Evolutionary conservation across 2,329 filamentous ascomycete species (phyloP).

Genomic region (Clarireedia paspali): DNA sequence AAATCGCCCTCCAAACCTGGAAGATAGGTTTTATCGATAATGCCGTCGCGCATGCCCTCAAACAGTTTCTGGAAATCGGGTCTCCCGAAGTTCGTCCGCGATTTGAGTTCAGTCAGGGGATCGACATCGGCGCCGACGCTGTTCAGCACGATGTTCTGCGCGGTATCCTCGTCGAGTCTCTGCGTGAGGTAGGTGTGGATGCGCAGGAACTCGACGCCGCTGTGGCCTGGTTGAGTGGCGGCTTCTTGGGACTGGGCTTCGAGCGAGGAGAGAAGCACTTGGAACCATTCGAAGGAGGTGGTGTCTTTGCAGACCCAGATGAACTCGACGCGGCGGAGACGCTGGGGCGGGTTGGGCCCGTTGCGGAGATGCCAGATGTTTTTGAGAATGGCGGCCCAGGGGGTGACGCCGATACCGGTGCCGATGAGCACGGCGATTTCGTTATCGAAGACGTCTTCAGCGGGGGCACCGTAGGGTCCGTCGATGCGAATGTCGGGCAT

Average conservation of each 20-base stretch:
- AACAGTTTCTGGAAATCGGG: slow-evolving; percentile 83
- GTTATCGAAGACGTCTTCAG: slow-evolving; percentile 94
- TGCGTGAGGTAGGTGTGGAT: slow-evolving; percentile 98
- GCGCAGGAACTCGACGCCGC: slow-evolving; percentile 77
- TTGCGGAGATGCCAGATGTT: slow-evolving; percentile 97
- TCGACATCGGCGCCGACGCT: slow-evolving; percentile 82
- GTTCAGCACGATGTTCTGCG: slow-evolving; percentile 95
- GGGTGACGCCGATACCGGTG: slow-evolving; percentile 80
- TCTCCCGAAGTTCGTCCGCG: slow-evolving; percentile 88
- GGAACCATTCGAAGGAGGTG: slow-evolving; percentile 97
- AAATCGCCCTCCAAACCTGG: slow-evolving; percentile 68
- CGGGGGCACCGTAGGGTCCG: slow-evolving; percentile 91
- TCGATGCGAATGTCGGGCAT: slow-evolving; percentile 90
- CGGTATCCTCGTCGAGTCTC: slow-evolving; percentile 81
- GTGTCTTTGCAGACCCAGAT: slow-evolving; percentile 99
- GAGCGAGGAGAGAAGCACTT: slow-evolving; percentile 82
- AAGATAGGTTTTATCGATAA: slow-evolving; percentile 78
- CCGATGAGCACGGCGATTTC: slow-evolving; percentile 81
- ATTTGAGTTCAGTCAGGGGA: slow-evolving; percentile 83
- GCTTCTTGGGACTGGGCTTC: slow-evolving; percentile 75
- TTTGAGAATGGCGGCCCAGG: slow-evolving; percentile 83
- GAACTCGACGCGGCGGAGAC: slow-evolving; percentile 92
- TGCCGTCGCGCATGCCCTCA: slow-evolving; percentile 77
- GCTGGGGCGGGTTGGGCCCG: slow-evolving; percentile 77
- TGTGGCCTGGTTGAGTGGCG: slow-evolving; percentile 58